phyloP scores from a whole-genome alignment of 306 rosid species.

The Acacia crassicarpa region DNA sequence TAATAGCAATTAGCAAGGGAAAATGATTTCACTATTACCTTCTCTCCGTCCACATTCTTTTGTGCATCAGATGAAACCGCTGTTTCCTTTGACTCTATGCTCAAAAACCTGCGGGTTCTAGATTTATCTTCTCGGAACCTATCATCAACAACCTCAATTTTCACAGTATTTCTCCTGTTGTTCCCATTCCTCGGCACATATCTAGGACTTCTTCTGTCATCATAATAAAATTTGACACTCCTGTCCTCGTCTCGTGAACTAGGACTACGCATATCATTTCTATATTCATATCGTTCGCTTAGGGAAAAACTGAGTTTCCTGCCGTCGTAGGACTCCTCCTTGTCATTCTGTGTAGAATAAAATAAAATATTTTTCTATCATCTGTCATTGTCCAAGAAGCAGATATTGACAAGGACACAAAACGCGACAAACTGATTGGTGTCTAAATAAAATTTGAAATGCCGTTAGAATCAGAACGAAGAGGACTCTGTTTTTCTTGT shows the following conservation, averaged over 20 bases:
- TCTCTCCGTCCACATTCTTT: constrained; percentile 28
- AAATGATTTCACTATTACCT: background rate
- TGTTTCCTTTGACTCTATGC: constrained; percentile 43
- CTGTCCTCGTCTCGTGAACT: constrained; percentile 35
- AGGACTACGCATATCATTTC: constrained; percentile 36
- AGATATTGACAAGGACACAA: background rate
- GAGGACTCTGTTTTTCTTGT: background rate
- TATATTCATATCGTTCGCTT: constrained; percentile 33
- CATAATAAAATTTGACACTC: constrained; percentile 49
- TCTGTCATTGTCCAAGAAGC: background rate
- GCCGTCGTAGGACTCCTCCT: constrained; percentile 48
- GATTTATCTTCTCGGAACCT: constrained; percentile 57
- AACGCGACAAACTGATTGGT: background rate
- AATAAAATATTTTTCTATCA: constrained; percentile 12
- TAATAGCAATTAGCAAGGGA: background rate
- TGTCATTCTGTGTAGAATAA: constrained; percentile 45
- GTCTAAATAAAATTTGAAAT: background rate
- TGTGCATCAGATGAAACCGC: constrained; percentile 33
- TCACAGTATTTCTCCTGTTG: constrained; percentile 43
- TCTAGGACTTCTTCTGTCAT: constrained; percentile 74
- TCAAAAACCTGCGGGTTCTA: constrained; percentile 40
- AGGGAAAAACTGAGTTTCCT: constrained; percentile 37
- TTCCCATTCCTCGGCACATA: constrained; percentile 50
- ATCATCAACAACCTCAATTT: constrained; percentile 84
- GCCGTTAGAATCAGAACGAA: background rate